Percentiles rank a stretch among this genome's conserved stretches.
These are phyloP conservation scores for Anastatica hierochuntica DNA, from an alignment of 345 rosid species.

Conservation along the genomic window DNA sequence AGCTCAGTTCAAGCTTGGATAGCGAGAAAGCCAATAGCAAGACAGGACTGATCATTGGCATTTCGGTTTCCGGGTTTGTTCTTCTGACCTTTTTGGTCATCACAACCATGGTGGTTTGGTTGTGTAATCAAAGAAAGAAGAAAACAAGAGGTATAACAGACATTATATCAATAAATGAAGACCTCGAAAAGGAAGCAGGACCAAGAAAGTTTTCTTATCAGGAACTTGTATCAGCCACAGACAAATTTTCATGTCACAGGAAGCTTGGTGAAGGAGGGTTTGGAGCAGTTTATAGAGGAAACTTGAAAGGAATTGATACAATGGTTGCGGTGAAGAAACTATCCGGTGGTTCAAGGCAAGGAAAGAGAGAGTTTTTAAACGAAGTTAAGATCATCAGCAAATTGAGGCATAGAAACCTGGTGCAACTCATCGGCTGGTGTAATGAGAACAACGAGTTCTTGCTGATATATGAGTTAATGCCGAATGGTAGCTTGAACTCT, in stretches of 20 bases:
- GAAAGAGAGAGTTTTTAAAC: conserved; percentile 29
- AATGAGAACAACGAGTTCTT: conserved; percentile 27
- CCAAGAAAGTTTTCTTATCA: conserved; percentile 28
- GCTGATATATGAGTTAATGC: conserved; percentile 30
- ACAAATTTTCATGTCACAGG: conserved; percentile 20
- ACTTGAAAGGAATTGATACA: conserved; percentile 8
- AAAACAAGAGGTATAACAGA: background rate
- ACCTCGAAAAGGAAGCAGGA: conserved; percentile 33
- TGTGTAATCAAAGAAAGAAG: background rate
- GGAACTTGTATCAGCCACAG: conserved; percentile 31
- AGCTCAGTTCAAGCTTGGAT: background rate
- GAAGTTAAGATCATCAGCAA: conserved; percentile 30
- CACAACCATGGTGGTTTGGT: background rate
- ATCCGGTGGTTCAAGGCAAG: conserved; percentile 29
- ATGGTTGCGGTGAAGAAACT: conserved; percentile 34
- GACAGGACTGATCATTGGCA: background rate
- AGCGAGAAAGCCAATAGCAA: background rate
- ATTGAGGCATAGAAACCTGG: conserved; percentile 32
- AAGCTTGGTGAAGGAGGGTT: conserved; percentile 42
- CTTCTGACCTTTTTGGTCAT: background rate
- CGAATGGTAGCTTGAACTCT: conserved; percentile 29
- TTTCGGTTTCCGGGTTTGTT: conserved; percentile 9
- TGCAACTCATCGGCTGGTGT: conserved; percentile 38
- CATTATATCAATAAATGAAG: conserved; percentile 25
- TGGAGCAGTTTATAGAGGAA: conserved; percentile 34